Conservation (phyloP, 441 rosid genomes). For the Geranium incanum region DNA sequence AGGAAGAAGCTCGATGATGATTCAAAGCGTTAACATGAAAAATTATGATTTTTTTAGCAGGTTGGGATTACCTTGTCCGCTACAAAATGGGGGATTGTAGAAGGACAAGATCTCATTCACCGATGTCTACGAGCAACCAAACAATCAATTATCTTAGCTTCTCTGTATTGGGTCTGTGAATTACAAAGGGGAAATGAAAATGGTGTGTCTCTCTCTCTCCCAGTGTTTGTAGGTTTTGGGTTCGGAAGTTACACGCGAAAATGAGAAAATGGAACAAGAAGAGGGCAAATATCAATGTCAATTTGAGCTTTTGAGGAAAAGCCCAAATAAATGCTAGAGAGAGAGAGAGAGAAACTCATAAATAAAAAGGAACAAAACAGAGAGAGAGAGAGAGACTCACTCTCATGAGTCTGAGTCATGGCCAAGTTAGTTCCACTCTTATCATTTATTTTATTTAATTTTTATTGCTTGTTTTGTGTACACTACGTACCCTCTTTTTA, state of each 20-base stretch:
- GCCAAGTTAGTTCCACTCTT: no score
- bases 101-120: slow-evolving; percentile 33
- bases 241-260: slow-evolving; percentile 34
- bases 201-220: neutral
- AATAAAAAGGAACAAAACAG: neutral
- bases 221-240: slow-evolving; percentile 9
- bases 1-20: slow-evolving; percentile 26
- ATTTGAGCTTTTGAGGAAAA: no score
- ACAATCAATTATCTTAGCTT: neutral
- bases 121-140: neutral
- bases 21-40: slow-evolving; percentile 20
- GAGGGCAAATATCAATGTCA: neutral
- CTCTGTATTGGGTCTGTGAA: slow-evolving; percentile 5
- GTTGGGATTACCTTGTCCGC: slow-evolving; percentile 44
- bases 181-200: neutral
- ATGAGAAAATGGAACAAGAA: slow-evolving; percentile 6
- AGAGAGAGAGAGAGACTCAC: neutral
- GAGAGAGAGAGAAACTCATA: neutral
- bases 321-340: neutral
- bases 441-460: no score
- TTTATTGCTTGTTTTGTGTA: neutral
- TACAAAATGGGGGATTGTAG: slow-evolving; percentile 36
- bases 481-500: neutral
- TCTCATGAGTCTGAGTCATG: no score
- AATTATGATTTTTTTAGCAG: neutral